Base-by-base conservation (phyloP, 2,329 filamentous ascomycete species). In the Claviceps lovelessii region DNA sequence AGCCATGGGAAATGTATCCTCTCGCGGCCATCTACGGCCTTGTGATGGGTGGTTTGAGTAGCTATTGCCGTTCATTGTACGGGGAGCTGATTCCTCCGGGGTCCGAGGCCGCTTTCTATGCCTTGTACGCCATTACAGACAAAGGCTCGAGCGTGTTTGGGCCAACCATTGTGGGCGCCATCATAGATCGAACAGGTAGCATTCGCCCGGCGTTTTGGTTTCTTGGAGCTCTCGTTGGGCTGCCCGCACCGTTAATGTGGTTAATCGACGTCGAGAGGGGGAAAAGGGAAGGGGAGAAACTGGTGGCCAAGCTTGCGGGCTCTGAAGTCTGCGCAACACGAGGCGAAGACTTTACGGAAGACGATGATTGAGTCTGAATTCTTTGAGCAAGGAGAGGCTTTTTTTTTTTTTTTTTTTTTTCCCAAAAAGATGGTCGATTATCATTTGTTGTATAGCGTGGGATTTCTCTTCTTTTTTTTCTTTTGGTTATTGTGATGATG, bases 1-100 rank as follows among this genome's bases (percentile, higher is more conserved):
- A 93, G 65, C 85, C 88, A 3, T 95, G 90, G 88, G 93, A 98
- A 63, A 96, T 98, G 88, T 97, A 93, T 63, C 88, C 88, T 0
- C 72, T 98, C 1, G 90, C 89, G 0, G 86, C 87, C 3, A 81
- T 97, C 13, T 97, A 96, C 68, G 93, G 93, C 0, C 81, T 98
- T 51, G 90, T 97, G 2, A 81, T 97, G 35, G 93, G 93, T n/a
- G 93, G 93, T 0, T 73, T 98, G 45, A 89, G 87, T 56, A 86
- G 86, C 29, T 96, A 97, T 69, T 97, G 93, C 66, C 85, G 93
- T 46, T 90, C 88, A 57, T 76, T 98, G 5, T 98, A 88, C 65
- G 90, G 90, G 44, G 90, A 97, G 68, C 77, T 98, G 55, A 95
- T 98, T 54, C 93, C 93, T 1, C 88, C 89, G 0, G 93, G 93